A percentile compares a stretch with the other conserved stretches of the same genome.
phyloP scores from a whole-genome alignment of 2,329 filamentous ascomycete species.

The Orbilia ellipsospora region DNA sequence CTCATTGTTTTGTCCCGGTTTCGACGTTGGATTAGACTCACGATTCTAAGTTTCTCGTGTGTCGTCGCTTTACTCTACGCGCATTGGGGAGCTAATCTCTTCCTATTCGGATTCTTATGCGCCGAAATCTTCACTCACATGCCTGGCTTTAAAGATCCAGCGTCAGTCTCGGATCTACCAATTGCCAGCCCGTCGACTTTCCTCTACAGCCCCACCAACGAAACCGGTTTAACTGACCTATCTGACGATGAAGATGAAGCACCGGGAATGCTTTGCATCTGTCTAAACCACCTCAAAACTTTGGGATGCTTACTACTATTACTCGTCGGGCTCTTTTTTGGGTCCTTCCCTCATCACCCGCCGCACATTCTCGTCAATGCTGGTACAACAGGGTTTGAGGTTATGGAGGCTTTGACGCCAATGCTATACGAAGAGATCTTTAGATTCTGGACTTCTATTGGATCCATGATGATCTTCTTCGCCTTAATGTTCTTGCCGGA shows the following conservation, averaged over 20 bases:
- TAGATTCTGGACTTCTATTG: constrained; percentile 27
- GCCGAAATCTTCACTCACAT: constrained; percentile 30
- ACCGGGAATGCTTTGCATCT: neutral
- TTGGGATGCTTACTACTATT: neutral
- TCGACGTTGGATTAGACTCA: constrained; percentile 60
- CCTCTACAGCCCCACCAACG: too few species aligned
- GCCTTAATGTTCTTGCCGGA: constrained; percentile 18
- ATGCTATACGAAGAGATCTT: constrained; percentile 39
- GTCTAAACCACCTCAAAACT: neutral
- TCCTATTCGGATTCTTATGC: constrained; percentile 30
- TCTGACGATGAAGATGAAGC: neutral
- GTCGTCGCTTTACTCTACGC: neutral
- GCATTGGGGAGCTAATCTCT: constrained; percentile 23
- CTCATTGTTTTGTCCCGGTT: constrained; percentile 62
- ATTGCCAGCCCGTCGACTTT: too few species aligned
- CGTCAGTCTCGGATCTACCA: neutral
- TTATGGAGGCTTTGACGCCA: constrained; percentile 9
- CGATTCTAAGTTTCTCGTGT: neutral
- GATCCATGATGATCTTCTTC: constrained; percentile 25
- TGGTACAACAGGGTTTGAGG: constrained; percentile 21
- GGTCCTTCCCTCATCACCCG: constrained; percentile 22
- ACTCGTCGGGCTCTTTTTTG: constrained; percentile 15
- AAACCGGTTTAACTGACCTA: too few species aligned
- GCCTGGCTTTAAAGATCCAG: neutral
- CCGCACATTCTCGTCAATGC: neutral